Evolutionary conservation across 2,329 filamentous ascomycete genomes (phyloP), one percentile per base, ranked within the genome.

Genomic region (Cladophialophora chaetospira): DNA sequence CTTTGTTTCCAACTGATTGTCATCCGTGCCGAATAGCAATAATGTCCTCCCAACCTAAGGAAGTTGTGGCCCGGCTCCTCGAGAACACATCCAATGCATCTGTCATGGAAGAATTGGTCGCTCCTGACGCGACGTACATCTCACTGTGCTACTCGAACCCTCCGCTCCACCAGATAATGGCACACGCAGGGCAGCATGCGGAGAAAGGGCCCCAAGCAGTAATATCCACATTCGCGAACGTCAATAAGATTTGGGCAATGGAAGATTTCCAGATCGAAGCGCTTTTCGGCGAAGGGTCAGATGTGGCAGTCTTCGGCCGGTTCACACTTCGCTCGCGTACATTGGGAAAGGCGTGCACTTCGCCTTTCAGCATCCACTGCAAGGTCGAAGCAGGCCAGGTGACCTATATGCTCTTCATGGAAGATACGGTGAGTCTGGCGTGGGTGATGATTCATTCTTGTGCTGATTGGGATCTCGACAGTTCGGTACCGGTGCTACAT

Each of bases 221-320:
- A 45, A 45, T 62, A 17, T 45, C 55, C 13, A 61, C 59, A 44
- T 61, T 62, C 40, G 46, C 29, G 17, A 57, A 42, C 13, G 59
- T 62, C 5, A 29, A 40, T 23, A 15, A 42, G n/a, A 45, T 57
- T 13, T 61, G 57, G 59, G 28, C 36, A 15, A 61, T 46, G 5
- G 57, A 61, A 43, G 52, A 11, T 23, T 62, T 61, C 28, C 31
- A 60, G 13, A 44, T 62, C 21, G 45, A 47, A 21, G 25, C 53
- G 5, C 23, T 60, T 25, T 61, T 61, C 38, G 33, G 44, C 11
- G 45, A 36, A 26, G 59, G 57, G n/a, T 19, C 48, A 23, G 36
- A 61, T 51, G 59, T 62, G 15, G 59, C 59, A 6, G 59, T 53
- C 8, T 62, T 62, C 29, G 57, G 59, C 11, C 47, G 28, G 4